These are phyloP conservation scores for Fragilaria radians DNA, from an alignment of 108 stramenopile species.

Conservation along the genomic window DNA sequence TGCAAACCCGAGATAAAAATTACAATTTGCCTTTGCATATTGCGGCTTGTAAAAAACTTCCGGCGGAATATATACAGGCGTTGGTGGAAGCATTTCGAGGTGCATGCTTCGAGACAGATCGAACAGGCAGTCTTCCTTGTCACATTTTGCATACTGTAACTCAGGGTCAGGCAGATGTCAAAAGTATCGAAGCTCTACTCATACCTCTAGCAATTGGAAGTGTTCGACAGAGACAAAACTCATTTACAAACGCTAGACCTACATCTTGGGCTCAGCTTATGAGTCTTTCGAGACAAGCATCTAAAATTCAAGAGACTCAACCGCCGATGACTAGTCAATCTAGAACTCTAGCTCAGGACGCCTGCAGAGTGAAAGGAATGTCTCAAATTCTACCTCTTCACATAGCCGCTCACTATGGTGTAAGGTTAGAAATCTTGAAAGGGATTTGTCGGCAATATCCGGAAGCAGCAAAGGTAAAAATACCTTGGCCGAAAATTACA, in stretches of 20 bases:
- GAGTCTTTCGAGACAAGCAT: no score
- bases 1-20: constrained; percentile 15
- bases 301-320: no score
- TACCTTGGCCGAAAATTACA: constrained; percentile 4
- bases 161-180: neutral
- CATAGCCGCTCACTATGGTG: constrained; percentile 31
- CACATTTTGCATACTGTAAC: constrained; percentile 7
- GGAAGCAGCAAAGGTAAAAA: constrained; percentile 16
- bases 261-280: constrained; percentile 3
- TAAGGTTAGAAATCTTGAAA: constrained; percentile 15
- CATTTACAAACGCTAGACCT: neutral
- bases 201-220: constrained; percentile 20
- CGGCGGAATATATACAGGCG: constrained; percentile 14
- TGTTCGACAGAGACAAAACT: neutral
- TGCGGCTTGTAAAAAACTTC: constrained; percentile 15
- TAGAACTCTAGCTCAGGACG: neutral
- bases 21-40: constrained; percentile 24
- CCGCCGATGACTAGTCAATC: neutral
- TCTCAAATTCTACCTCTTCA: constrained; percentile 21
- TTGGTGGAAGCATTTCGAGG: constrained; percentile 14
- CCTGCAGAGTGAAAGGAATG: constrained; percentile 1
- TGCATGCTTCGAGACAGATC: constrained; percentile 5
- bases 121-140: neutral
- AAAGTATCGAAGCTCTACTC: constrained; percentile 11
- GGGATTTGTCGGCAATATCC: constrained; percentile 26